Evolutionary conservation across 106 monocot genomes (phyloP).

Genomic region (Iris macrosiphon): DNA sequence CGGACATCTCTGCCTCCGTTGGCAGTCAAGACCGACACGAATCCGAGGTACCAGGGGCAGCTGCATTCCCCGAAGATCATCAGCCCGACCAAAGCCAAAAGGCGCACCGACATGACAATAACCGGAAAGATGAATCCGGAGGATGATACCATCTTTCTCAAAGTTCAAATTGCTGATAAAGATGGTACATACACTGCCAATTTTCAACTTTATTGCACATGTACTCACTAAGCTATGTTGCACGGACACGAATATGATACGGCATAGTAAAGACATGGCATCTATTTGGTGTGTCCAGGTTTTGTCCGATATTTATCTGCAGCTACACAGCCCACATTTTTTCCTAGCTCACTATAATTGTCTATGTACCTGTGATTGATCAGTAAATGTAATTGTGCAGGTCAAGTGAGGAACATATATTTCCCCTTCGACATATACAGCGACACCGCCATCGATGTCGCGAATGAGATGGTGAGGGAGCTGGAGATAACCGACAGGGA

Average conservation of each 20-base stretch:
- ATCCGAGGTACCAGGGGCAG: neutral
- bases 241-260: too few species aligned
- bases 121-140: constrained; percentile 89
- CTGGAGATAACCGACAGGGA: constrained; percentile 72
- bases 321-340: too few species aligned
- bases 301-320: too few species aligned
- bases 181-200: constrained; percentile 35
- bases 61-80: neutral
- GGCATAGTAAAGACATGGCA: too few species aligned
- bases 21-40: neutral
- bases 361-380: too few species aligned
- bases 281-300: too few species aligned
- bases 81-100: neutral
- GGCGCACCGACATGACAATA: constrained; percentile 62
- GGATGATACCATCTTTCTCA: constrained; percentile 82
- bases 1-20: neutral
- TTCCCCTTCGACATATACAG: constrained; percentile 85
- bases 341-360: too few species aligned
- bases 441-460: constrained; percentile 84
- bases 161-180: constrained; percentile 74
- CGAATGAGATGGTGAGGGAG: constrained; percentile 94
- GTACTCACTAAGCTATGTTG: too few species aligned
- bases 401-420: constrained; percentile 68
- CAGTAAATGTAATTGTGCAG: constrained; percentile 35
- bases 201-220: too few species aligned